Percentiles rank a stretch among this genome's conserved stretches.
phyloP scores from a whole-genome alignment of 176 grass and related monocot genomes.

The Areca catechu region DNA sequence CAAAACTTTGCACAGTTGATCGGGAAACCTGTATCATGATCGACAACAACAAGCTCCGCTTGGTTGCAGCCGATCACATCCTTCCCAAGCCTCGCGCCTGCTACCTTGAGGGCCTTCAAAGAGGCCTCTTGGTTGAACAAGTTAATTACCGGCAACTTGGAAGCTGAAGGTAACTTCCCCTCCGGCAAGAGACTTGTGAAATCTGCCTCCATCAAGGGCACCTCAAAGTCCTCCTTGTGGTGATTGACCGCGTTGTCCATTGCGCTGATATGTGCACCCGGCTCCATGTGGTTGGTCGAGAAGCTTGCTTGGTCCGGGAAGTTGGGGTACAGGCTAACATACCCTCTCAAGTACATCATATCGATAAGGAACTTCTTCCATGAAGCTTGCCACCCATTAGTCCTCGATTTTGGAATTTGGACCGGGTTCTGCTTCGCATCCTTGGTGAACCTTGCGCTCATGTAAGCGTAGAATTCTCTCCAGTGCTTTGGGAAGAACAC shows the following conservation, averaged over 20 bases:
- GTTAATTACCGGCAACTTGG: slow-evolving; percentile 70
- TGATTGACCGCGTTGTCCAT: slow-evolving; percentile 71
- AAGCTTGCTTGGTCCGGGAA: slow-evolving; percentile 88
- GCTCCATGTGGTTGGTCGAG: slow-evolving; percentile 99
- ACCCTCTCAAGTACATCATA: slow-evolving; percentile 95
- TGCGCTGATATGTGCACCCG: slow-evolving; percentile 87
- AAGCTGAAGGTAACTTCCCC: slow-evolving; percentile 83
- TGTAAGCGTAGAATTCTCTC: slow-evolving; percentile 99
- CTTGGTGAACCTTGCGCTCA: slow-evolving; percentile 68
- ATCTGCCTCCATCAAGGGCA: slow-evolving; percentile 67
- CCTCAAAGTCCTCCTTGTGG: slow-evolving; percentile 62
- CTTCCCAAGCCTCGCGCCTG: slow-evolving; percentile 71
- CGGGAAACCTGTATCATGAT: slow-evolving; percentile 61
- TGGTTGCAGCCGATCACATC: slow-evolving; percentile 48
- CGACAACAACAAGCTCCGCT: slow-evolving; percentile 42
- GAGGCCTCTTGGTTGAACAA: slow-evolving; percentile 90
- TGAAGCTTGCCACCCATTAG: slow-evolving; percentile 91
- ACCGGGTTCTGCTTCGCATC: slow-evolving; percentile 83
- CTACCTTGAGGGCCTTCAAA: slow-evolving; percentile 70
- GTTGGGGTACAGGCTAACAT: slow-evolving; percentile 84
- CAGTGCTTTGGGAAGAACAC: slow-evolving; percentile 98
- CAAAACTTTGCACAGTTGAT: slow-evolving; percentile 61
- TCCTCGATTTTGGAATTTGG: slow-evolving; percentile 82
- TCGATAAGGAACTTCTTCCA: slow-evolving; percentile 99
- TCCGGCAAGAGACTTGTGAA: slow-evolving; percentile 54